These are phyloP conservation scores for Sordariomycetes sp. DNA, from an alignment of 2,329 filamentous ascomycete genomes.

Conservation along the genomic window DNA sequence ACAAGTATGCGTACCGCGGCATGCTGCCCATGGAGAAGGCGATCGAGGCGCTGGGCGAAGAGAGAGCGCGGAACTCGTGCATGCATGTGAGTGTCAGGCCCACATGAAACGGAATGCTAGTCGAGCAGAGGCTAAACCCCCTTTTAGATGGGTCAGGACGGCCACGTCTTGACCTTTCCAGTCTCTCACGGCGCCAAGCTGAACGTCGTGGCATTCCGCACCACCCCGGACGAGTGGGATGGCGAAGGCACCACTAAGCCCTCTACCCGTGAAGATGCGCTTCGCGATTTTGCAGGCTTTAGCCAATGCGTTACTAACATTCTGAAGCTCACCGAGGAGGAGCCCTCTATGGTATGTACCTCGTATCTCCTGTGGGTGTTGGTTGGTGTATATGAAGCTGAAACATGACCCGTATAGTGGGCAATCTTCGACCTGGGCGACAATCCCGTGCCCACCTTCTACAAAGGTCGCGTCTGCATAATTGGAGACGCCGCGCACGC, in stretches of 20 bases:
- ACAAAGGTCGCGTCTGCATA: conserved; percentile 29
- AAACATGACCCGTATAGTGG: conserved; percentile 16
- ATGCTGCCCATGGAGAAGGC: conserved; percentile 35
- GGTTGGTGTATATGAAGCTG: not conserved
- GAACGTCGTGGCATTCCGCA: conserved; percentile 36
- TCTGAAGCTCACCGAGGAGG: conserved; percentile 14
- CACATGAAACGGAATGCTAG: not conserved
- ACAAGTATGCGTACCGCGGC: conserved; percentile 44
- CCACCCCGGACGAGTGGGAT: conserved; percentile 16
- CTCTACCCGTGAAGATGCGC: conserved; percentile 16
- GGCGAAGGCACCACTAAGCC: conserved; percentile 8
- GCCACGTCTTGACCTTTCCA: conserved; percentile 45
- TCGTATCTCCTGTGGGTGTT: not conserved
- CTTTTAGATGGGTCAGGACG: conserved; percentile 26
- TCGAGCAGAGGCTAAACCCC: not conserved
- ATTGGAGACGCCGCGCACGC: conserved; percentile 52
- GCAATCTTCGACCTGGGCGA: conserved; percentile 31
- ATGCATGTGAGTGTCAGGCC: conserved; percentile 12
- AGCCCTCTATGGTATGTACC: conserved; percentile 14
- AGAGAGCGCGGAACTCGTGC: conserved; percentile 15
- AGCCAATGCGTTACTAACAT: conserved; percentile 16
- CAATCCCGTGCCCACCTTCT: conserved; percentile 26
- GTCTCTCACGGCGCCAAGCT: conserved; percentile 39
- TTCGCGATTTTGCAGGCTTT: conserved; percentile 20
- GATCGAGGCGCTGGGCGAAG: conserved; percentile 27